These are phyloP conservation scores for Pythium brachiatum DNA, from an alignment of 352 stramenopile species.

Conservation along the genomic window DNA sequence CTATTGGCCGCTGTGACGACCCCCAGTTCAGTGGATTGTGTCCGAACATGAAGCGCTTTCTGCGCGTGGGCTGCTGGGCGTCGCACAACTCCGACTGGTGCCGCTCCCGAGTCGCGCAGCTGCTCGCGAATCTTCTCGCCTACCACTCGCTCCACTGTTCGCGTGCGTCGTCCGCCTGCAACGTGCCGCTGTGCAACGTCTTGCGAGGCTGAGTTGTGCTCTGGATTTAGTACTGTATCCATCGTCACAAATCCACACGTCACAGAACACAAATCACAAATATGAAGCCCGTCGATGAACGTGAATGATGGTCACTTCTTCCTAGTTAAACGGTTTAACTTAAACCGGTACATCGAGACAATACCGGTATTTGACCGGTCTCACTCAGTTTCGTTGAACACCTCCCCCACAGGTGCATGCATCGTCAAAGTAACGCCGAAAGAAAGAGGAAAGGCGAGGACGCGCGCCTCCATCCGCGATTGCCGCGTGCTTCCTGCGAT, in stretches of 20 bases:
- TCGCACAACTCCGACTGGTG: conserved; percentile 54
- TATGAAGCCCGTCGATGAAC: too few relatives aligned
- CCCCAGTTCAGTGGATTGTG: conserved; percentile 39
- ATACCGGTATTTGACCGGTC: too few relatives aligned
- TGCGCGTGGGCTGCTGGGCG: conserved; percentile 57
- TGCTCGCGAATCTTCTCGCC: conserved; percentile 44
- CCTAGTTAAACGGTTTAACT: too few relatives aligned
- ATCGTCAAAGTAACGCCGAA: too few relatives aligned
- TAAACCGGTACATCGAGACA: too few relatives aligned
- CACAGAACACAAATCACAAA: too few relatives aligned
- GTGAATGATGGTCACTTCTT: conserved; percentile 1
- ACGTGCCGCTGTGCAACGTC: conserved; percentile 18
- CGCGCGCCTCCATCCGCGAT: too few relatives aligned
- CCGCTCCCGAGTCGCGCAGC: conserved; percentile 30
- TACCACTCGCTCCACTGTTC: conserved; percentile 47
- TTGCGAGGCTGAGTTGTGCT: neutral
- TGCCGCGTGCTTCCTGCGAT: too few relatives aligned
- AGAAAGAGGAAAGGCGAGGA: too few relatives aligned
- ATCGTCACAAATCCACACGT: neutral
- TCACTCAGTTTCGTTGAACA: too few relatives aligned
- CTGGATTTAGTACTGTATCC: neutral
- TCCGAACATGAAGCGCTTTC: conserved; percentile 56
- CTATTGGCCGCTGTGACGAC: conserved; percentile 32
- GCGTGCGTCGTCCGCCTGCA: neutral
- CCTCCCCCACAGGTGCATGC: too few relatives aligned